Percentiles rank a stretch among this genome's conserved stretches.
Conservation (phyloP, 148 eudicot genomes). For the Persicaria maculosa region DNA sequence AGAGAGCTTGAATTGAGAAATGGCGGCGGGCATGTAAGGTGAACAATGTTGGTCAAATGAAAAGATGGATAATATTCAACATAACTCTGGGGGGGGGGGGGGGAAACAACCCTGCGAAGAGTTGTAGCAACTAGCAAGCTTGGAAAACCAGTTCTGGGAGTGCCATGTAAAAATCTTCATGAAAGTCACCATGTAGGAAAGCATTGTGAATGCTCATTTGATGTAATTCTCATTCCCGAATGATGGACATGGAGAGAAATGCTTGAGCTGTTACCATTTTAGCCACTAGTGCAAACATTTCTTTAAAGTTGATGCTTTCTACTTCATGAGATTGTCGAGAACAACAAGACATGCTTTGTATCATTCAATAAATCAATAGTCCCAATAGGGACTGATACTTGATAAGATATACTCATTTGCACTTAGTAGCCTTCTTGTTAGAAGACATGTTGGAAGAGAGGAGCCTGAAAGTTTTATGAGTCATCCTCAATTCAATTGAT, state of each 20-base stretch:
- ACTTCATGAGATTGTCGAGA: too few relatives aligned
- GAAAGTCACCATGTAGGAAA: too few relatives aligned
- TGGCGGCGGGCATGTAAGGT: not conserved
- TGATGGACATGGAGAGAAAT: too few relatives aligned
- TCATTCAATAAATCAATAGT: not conserved
- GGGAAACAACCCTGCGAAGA: not conserved
- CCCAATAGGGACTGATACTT: too few relatives aligned
- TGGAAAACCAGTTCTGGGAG: too few relatives aligned
- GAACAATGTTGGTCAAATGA: not conserved
- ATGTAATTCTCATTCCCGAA: too few relatives aligned
- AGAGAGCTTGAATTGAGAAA: not conserved
- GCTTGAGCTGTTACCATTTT: accelerated
- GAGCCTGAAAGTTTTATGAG: too few relatives aligned
- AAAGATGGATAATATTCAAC: not conserved
- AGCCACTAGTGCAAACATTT: accelerated
- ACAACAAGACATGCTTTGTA: too few relatives aligned
- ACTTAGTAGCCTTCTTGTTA: not conserved
- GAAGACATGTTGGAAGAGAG: not conserved
- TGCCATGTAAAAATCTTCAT: not conserved
- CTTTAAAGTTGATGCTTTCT: too few relatives aligned
- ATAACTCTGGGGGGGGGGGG: not conserved
- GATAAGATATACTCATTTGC: not conserved
- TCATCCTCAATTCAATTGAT: too few relatives aligned
- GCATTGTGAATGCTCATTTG: too few relatives aligned
- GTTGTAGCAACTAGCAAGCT: not conserved